phyloP scores from a whole-genome alignment of 1,284 basidiomycete genomes.

The Apiotrichum sp. region DNA sequence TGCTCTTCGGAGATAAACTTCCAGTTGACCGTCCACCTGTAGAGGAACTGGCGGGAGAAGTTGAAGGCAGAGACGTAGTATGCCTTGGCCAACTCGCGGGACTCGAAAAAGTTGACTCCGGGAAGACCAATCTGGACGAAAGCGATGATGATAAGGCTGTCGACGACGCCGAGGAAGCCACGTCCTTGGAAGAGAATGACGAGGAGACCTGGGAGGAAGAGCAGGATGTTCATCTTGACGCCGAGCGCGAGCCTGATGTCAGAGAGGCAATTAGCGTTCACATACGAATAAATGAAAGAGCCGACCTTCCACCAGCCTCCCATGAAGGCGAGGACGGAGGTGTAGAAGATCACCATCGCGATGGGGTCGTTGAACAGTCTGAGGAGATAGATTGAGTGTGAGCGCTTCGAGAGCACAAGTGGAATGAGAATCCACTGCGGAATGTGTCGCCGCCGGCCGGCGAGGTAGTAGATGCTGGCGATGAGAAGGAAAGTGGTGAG shows the following conservation, averaged over 20 bases:
- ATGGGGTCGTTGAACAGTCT: slow-evolving; percentile 95
- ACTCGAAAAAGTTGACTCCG: slow-evolving; percentile 59
- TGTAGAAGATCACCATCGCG: slow-evolving; percentile 58
- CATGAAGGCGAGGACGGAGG: slow-evolving; percentile 50
- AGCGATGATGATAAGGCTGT: slow-evolving; percentile 55
- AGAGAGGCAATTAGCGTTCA: slow-evolving; percentile 26
- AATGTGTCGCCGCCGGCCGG: slow-evolving; percentile 44
- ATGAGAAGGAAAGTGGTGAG: slow-evolving; percentile 59
- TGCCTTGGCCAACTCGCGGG: slow-evolving; percentile 31
- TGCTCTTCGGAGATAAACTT: slow-evolving; percentile 68
- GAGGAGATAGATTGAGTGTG: slow-evolving; percentile 88
- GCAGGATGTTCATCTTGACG: slow-evolving; percentile 90
- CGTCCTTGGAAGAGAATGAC: slow-evolving; percentile 69
- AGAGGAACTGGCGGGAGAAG: slow-evolving; percentile 80
- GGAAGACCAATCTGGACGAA: slow-evolving; percentile 57
- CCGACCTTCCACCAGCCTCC: slow-evolving; percentile 53
- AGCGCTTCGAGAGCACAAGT: slow-evolving; percentile 79
- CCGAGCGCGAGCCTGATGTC: slow-evolving; percentile 68
- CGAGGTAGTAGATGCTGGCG: slow-evolving; percentile 62
- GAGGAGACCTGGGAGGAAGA: slow-evolving; percentile 82
- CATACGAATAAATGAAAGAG: slow-evolving; percentile 50
- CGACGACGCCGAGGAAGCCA: slow-evolving; percentile 58
- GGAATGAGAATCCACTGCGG: slow-evolving; percentile 76
- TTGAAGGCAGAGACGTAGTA: slow-evolving; percentile 81
- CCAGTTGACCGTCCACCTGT: slow-evolving; percentile 99